These are phyloP conservation scores for Cardiospermum halicacabum DNA, from an alignment of 345 rosid genomes.

Conservation along the genomic window DNA sequence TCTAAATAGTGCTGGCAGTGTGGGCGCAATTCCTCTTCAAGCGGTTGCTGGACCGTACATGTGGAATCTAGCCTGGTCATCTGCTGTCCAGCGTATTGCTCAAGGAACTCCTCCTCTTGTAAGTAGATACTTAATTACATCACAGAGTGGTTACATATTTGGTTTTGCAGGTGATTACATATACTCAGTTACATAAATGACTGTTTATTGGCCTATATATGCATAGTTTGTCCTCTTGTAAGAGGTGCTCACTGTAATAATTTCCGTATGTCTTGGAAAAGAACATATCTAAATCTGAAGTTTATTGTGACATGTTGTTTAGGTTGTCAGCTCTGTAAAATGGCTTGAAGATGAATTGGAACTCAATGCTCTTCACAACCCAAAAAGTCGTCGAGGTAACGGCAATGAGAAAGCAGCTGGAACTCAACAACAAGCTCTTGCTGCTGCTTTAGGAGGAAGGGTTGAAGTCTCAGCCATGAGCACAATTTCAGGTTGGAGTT, in stretches of 20 bases:
- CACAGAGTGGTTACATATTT: background rate
- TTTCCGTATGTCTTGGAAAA: constrained; percentile 1
- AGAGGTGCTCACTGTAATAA: background rate
- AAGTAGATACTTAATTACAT: constrained; percentile 39
- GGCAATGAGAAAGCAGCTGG: constrained; percentile 94
- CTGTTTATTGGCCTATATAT: background rate
- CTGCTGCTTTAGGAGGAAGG: constrained; percentile 90
- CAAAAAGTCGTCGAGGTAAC: constrained; percentile 87
- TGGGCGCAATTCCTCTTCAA: constrained; percentile 67
- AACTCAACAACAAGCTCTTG: constrained; percentile 82
- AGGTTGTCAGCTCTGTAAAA: constrained; percentile 98
- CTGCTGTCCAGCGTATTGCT: constrained; percentile 89
- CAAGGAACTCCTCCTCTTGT: constrained; percentile 99
- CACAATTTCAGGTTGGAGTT: constrained; percentile 78
- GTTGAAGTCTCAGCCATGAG: constrained; percentile 84
- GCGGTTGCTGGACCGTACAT: constrained; percentile 97
- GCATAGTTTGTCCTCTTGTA: background rate
- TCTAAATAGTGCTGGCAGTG: constrained; percentile 72
- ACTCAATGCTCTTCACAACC: constrained; percentile 92
- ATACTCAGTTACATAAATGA: too few relatives aligned
- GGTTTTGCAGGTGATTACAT: background rate
- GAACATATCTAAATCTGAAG: constrained; percentile 4
- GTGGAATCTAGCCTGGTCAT: constrained; percentile 81
- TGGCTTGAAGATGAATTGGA: constrained; percentile 99
- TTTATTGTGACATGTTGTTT: constrained; percentile 18